phyloP scores from a whole-genome alignment of 371 early-diverging fungal genomes.

The Blakeslea trispora region DNA sequence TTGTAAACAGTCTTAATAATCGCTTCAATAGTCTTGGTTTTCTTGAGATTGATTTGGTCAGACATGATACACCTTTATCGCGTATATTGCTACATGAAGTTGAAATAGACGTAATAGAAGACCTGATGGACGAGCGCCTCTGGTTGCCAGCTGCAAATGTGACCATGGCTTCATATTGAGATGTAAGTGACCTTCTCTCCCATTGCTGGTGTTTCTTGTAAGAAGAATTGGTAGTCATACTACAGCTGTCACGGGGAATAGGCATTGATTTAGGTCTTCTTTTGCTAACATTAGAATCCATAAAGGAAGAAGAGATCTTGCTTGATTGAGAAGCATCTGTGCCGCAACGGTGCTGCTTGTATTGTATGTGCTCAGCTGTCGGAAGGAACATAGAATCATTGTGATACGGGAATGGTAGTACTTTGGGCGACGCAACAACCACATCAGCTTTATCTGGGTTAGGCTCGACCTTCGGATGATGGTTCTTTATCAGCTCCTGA shows the following conservation, averaged over 20 bases:
- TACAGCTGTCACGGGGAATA: too few species aligned
- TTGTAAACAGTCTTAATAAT: not conserved
- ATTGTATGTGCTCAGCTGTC: conserved; percentile 30
- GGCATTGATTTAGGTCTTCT: not conserved
- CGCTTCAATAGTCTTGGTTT: too few species aligned
- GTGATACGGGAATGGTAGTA: conserved; percentile 48
- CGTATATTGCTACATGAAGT: too few species aligned
- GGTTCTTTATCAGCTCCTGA: not conserved
- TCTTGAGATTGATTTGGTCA: too few species aligned
- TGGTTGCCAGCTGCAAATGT: too few species aligned
- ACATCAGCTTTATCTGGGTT: conserved; percentile 15
- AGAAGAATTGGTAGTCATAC: too few species aligned
- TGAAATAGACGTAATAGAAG: too few species aligned
- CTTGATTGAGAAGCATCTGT: not conserved
- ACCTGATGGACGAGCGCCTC: too few species aligned
- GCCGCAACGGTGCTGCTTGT: not conserved
- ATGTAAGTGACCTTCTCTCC: too few species aligned
- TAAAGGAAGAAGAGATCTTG: conserved; percentile 11
- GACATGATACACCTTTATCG: too few species aligned
- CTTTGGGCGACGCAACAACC: conserved; percentile 29
- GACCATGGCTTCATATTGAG: too few species aligned
- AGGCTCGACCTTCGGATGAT: conserved; percentile 1
- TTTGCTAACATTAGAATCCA: conserved; percentile 15
- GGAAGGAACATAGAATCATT: conserved; percentile 44
- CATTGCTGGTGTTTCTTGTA: too few species aligned